Percentiles rank a stretch among this genome's conserved stretches.
These are phyloP conservation scores for Akanthomyces uredinophilus DNA, from an alignment of 2,329 filamentous ascomycete genomes.

Conservation along the genomic window DNA sequence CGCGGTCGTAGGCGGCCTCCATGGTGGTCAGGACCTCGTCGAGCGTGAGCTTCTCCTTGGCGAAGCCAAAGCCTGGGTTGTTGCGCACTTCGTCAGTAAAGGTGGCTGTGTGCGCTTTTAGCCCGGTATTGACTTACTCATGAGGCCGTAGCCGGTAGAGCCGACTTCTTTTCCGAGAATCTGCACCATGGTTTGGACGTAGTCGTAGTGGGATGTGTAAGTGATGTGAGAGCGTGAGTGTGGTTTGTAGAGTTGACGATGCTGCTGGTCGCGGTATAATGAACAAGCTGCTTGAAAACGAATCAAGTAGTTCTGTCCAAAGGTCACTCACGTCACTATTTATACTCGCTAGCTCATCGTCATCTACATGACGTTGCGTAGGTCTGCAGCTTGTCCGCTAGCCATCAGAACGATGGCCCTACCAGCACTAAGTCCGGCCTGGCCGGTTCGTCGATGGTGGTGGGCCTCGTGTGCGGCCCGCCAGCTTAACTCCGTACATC, in stretches of 20 bases:
- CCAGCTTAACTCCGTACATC: not conserved
- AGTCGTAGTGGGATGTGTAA: not conserved
- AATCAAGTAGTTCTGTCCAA: no score
- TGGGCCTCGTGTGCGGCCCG: not conserved
- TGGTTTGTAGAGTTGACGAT: not conserved
- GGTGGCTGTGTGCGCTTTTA: no score
- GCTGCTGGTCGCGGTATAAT: not conserved
- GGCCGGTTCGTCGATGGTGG: not conserved
- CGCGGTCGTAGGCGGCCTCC: slow-evolving; percentile 43
- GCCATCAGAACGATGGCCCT: not conserved
- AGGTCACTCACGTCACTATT: not conserved
- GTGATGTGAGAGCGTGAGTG: not conserved
- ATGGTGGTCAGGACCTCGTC: slow-evolving; percentile 51
- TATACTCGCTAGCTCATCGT: not conserved
- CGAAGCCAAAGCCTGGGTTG: slow-evolving; percentile 19
- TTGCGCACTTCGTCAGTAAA: slow-evolving; percentile 14
- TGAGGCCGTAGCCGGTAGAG: slow-evolving; percentile 48
- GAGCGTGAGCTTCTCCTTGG: slow-evolving; percentile 24
- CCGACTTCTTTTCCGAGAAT: slow-evolving; percentile 42
- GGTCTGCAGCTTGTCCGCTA: not conserved
- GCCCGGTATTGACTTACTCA: slow-evolving; percentile 35
- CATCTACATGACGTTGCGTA: not conserved
- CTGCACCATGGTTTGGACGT: slow-evolving; percentile 23
- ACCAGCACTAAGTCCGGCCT: not conserved
- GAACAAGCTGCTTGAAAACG: not conserved